phyloP scores from a whole-genome alignment of 345 rosid species.

The Murraya paniculata region DNA sequence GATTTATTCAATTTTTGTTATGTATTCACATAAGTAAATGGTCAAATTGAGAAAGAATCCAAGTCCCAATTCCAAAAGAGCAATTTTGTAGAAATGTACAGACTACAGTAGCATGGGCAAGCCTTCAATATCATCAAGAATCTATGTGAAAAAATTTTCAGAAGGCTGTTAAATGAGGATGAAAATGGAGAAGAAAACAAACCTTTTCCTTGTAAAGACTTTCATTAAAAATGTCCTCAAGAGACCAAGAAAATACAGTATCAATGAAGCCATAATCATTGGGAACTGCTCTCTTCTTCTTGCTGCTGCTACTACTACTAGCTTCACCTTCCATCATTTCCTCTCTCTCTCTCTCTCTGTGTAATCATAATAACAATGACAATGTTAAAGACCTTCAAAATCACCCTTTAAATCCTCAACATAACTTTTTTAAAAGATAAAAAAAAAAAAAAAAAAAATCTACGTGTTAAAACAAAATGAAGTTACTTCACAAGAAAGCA shows the following conservation, averaged over 20 bases:
- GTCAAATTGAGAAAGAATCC: neutral
- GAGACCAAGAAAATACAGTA: neutral
- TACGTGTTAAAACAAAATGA: neutral
- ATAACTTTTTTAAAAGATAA: neutral
- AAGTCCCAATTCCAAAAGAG: neutral
- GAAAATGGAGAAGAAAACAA: neutral
- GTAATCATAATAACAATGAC: neutral
- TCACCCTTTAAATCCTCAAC: neutral
- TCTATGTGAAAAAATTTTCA: neutral
- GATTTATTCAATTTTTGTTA: neutral
- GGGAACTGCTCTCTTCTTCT: conserved; percentile 19
- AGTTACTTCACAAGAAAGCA: neutral
- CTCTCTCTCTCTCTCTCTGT: neutral
- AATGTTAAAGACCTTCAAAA: neutral
- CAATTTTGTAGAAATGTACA: neutral
- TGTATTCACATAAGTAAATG: neutral
- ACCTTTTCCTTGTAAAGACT: neutral
- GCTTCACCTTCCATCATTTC: neutral
- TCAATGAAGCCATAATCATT: neutral
- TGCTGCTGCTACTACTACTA: conserved; percentile 9
- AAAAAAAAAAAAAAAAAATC: too few relatives aligned
- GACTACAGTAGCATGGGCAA: neutral
- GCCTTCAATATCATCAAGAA: neutral
- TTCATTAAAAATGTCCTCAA: neutral
- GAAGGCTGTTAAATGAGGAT: neutral